Conservation (phyloP, 2,329 filamentous ascomycete species). For the Beauveria bassiana region DNA sequence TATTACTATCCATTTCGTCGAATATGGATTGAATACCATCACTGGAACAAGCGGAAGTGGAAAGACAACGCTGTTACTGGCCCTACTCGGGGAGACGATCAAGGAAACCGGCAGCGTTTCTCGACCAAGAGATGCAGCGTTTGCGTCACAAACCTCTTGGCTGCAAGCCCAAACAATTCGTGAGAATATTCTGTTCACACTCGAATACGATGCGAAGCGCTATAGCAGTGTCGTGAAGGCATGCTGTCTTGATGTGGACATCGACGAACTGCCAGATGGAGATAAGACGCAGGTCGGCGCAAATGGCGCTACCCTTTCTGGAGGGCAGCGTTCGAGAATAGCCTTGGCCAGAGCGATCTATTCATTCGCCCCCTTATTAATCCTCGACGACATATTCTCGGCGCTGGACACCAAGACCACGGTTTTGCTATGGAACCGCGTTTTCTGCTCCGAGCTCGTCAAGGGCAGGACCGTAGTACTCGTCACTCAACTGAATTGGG, state of each 20-base stretch:
- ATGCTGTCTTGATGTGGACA: constrained; percentile 43
- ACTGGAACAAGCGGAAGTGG: constrained; percentile 48
- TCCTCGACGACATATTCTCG: constrained; percentile 53
- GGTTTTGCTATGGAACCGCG: constrained; percentile 47
- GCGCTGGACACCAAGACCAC: constrained; percentile 54
- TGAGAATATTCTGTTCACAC: constrained; percentile 48
- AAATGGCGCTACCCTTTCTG: constrained; percentile 47
- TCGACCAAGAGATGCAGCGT: constrained; percentile 44
- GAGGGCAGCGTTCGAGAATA: constrained; percentile 49
- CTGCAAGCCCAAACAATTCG: constrained; percentile 48
- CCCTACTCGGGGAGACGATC: constrained; percentile 48
- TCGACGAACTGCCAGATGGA: constrained; percentile 40
- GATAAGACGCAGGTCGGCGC: constrained; percentile 47
- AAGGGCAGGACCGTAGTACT: constrained; percentile 46
- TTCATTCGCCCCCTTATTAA: constrained; percentile 44
- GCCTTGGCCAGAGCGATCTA: constrained; percentile 50
- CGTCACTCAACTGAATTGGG: constrained; percentile 49
- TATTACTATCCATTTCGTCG: constrained; percentile 43
- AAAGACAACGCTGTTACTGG: constrained; percentile 48
- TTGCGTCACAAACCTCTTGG: constrained; percentile 50
- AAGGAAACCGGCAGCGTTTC: constrained; percentile 39
- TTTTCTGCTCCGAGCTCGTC: constrained; percentile 49
- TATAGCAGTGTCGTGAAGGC: constrained; percentile 50
- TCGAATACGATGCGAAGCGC: constrained; percentile 39
- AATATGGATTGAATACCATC: constrained; percentile 46